phyloP scores from a whole-genome alignment of 768 basidiomycete genomes.

The Tricholoma sp. region DNA sequence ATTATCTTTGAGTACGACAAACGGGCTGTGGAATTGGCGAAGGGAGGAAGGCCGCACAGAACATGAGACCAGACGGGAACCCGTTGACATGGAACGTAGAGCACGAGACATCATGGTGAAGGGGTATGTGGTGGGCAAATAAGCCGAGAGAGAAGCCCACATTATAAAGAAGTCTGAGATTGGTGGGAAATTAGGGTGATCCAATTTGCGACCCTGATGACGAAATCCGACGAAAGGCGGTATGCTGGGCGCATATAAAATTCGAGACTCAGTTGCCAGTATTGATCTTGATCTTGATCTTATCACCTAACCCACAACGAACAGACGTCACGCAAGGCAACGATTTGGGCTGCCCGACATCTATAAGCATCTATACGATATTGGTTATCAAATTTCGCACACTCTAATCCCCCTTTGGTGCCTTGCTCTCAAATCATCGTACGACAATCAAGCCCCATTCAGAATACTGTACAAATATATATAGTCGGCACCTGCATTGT shows the following conservation, averaged over 20 bases:
- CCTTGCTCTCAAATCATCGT: background rate
- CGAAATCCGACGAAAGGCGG: too few species aligned
- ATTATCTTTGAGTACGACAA: conserved; percentile 41
- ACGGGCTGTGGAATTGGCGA: conserved; percentile 65
- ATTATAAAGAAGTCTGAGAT: conserved; percentile 9
- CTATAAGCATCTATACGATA: too few species aligned
- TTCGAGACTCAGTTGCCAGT: too few species aligned
- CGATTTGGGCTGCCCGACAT: background rate
- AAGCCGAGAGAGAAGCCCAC: background rate
- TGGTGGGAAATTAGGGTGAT: conserved; percentile 27
- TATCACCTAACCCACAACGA: too few species aligned
- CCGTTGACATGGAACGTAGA: conserved; percentile 22
- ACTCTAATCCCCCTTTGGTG: too few species aligned
- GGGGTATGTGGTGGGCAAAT: conserved; percentile 3
- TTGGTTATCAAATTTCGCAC: background rate
- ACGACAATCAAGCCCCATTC: too few species aligned
- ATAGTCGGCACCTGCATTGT: too few species aligned
- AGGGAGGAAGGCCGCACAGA: conserved; percentile 16
- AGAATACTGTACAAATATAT: too few species aligned
- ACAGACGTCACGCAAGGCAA: too few species aligned
- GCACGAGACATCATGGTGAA: conserved; percentile 25
- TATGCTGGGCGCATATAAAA: too few species aligned
- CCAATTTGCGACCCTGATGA: conserved; percentile 1
- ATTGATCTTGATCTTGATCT: too few species aligned
- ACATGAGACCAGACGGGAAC: conserved; percentile 17